Conservation (phyloP, 2,329 filamentous ascomycete genomes). For the Colletotrichum destructivum region DNA sequence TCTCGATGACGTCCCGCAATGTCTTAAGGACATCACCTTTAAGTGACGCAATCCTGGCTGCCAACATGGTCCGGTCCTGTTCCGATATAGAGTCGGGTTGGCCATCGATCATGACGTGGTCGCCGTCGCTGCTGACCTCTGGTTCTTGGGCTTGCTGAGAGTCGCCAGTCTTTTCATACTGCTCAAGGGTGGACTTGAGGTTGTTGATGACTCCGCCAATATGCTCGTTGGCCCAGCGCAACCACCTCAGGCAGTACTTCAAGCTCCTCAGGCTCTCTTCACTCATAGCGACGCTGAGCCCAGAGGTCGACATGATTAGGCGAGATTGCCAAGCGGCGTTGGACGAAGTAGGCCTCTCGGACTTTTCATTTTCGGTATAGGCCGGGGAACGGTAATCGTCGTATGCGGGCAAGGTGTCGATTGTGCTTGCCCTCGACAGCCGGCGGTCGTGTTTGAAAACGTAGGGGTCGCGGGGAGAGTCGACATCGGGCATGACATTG, state of each 20-base stretch:
- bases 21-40: constrained; percentile 82
- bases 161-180: constrained; percentile 76
- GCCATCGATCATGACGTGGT: constrained; percentile 46
- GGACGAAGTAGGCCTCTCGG: constrained; percentile 46
- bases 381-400: constrained; percentile 83
- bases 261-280: constrained; percentile 88
- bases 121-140: constrained; percentile 40
- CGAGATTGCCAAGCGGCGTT: constrained; percentile 80
- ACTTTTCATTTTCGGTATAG: constrained; percentile 74
- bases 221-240: constrained; percentile 86
- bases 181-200: constrained; percentile 82
- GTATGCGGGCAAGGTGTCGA: constrained; percentile 87
- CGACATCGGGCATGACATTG: constrained; percentile 41
- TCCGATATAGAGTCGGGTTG: constrained; percentile 44
- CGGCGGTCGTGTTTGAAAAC: constrained; percentile 61
- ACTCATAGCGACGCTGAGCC: constrained; percentile 91
- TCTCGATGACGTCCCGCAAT: constrained; percentile 85
- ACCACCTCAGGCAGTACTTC: constrained; percentile 85
- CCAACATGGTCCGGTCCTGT: constrained; percentile 64
- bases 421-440: constrained; percentile 75
- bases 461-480: constrained; percentile 44
- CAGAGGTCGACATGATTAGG: constrained; percentile 91
- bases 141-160: constrained; percentile 12
- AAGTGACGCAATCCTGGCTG: constrained; percentile 76
- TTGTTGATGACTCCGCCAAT: constrained; percentile 82